Evolutionary conservation across 2,329 filamentous ascomycete genomes (phyloP).

Genomic region (Cadophora gregata): DNA sequence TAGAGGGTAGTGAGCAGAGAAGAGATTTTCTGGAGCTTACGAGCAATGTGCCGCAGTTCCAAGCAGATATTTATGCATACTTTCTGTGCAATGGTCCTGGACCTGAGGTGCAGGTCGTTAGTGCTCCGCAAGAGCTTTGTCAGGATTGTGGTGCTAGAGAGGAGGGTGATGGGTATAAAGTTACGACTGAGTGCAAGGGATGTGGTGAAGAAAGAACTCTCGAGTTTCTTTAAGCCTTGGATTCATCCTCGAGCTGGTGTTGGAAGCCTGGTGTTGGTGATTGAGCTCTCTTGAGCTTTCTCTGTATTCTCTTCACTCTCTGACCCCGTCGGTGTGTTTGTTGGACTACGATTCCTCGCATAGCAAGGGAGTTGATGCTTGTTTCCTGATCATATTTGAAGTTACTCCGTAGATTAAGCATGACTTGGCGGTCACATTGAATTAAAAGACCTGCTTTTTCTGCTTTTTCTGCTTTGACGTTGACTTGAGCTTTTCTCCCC

Average conservation of each 20-base stretch:
- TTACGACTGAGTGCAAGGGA: constrained; percentile 25
- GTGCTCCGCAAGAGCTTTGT: constrained; percentile 25
- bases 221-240: constrained; percentile 15
- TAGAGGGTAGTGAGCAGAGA: constrained; percentile 2
- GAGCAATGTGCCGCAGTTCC: constrained; percentile 31
- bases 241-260: too few species aligned
- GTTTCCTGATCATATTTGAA: background rate
- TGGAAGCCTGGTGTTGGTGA: too few species aligned
- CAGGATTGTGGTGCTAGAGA: constrained; percentile 33
- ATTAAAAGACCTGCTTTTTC: too few species aligned
- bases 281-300: background rate
- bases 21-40: constrained; percentile 27
- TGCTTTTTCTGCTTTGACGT: background rate
- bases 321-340: background rate
- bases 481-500: background rate
- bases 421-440: background rate
- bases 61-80: constrained; percentile 28
- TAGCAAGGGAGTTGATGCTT: background rate
- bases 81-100: constrained; percentile 14
- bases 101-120: constrained; percentile 11
- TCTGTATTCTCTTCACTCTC: background rate
- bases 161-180: constrained; percentile 29
- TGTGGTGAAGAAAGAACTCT: constrained; percentile 29
- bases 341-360: constrained; percentile 4
- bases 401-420: background rate